Base-by-base conservation (phyloP, 176 grass and related monocot genomes). In the Carex littledalei region DNA sequence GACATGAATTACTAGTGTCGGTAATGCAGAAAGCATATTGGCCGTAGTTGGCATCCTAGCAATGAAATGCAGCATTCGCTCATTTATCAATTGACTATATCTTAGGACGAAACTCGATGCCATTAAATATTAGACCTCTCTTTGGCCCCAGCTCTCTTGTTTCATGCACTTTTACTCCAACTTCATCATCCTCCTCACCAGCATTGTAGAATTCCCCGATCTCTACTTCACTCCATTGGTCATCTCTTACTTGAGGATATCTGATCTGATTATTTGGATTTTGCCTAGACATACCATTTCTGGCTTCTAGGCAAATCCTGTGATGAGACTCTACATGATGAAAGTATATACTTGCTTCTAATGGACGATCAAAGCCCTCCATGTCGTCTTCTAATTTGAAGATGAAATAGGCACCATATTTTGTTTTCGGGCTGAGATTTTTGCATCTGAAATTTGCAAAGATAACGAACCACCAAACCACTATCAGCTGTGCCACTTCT, bases 161-260 rank as follows among this genome's bases (percentile, higher is more conserved):
- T 39, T 78, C 73, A 0, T 31, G 2, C 6, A 78, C 20, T 24
- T 2, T 14, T 34, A 17, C 50, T 24, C 0, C 12, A 22, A 78
- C 32, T 7, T 50, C 12, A 43, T 34, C 11, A 0, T 32, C 21
- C 58, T 59, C 49, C 31, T 60, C 78, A 20, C 58, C 58, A 0
- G 45, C 58, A 63, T 60, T 60, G 29, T 62, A 43, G 10, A 81
- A 81, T 60, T 43, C 32, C 8, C 56, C 56, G 3, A 81, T 12
- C 31, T 57, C 55, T 12, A 81, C 35, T 62, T 81, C 78, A 32
- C 8, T 62, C 78, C 78, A 81, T 50, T 60, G 15, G 35, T 81
- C 78, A 60, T 61, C 55, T 39, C 73, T 45, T 56, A 52, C 78
- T 63, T 81, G 31, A 20, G 78, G 56, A 81, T 20, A 59, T 63